phyloP scores from a whole-genome alignment of 371 early-diverging fungal genomes.

The Mucor indicus region DNA sequence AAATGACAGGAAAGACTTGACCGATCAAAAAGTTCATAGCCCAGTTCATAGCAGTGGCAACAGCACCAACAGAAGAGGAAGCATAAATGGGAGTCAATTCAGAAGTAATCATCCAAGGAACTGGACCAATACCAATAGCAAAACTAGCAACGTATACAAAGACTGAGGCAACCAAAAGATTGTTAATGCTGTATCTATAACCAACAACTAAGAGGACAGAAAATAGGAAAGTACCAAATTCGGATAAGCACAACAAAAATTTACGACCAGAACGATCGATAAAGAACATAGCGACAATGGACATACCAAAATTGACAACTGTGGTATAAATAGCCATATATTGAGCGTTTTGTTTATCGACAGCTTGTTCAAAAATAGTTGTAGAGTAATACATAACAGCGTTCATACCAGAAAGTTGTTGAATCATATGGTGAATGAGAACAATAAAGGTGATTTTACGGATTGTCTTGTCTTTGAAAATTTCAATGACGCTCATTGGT shows the following conservation, averaged over 20 bases:
- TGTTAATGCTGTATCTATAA: slow-evolving; percentile 37
- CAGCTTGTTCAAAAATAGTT: slow-evolving; percentile 51
- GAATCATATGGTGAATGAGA: slow-evolving; percentile 49
- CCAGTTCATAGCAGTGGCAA: slow-evolving; percentile 68
- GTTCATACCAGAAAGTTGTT: slow-evolving; percentile 88
- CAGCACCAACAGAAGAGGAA: slow-evolving; percentile 47
- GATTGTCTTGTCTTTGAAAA: slow-evolving; percentile 43
- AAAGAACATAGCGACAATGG: slow-evolving; percentile 51
- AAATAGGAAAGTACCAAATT: slow-evolving; percentile 55
- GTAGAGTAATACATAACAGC: slow-evolving; percentile 81
- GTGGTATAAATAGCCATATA: slow-evolving; percentile 58
- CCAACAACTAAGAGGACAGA: slow-evolving; percentile 61
- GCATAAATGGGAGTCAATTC: slow-evolving; percentile 68
- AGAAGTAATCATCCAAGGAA: slow-evolving; percentile 76
- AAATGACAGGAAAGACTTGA: slow-evolving; percentile 59
- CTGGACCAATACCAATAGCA: slow-evolving; percentile 80
- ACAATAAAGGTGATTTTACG: slow-evolving; percentile 57
- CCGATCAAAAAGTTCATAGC: slow-evolving; percentile 51
- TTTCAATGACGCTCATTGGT: slow-evolving; percentile 29
- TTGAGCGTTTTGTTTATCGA: slow-evolving; percentile 45
- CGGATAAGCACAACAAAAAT: slow-evolving; percentile 59
- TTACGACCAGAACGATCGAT: slow-evolving; percentile 29
- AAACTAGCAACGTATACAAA: slow-evolving; percentile 77
- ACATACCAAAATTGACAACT: slow-evolving; percentile 62
- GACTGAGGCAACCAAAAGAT: slow-evolving; percentile 62